Evolutionary conservation across 345 rosid genomes (phyloP), one percentile per base, ranked within the genome.

Genomic region (Bretschneidera sinensis): DNA sequence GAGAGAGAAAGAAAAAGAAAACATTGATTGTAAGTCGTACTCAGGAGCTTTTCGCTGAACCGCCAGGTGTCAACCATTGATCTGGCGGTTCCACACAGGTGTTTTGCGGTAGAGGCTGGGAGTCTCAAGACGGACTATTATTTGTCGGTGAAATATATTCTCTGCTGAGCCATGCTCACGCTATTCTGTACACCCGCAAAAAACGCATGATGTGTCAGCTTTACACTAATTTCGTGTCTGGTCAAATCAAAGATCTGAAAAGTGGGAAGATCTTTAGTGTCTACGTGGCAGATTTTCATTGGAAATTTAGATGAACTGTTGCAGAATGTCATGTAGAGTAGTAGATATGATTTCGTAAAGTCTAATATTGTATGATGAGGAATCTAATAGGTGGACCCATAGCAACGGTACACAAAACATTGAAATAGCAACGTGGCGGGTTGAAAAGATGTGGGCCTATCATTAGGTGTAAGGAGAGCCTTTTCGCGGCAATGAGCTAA

Each of bases 1-100:
- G 23, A 31, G 20, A 31, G 25, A 55, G 28, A 17, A 24, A 34
- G n/a, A 15, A 23, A 48, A 18, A 17, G 7, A 28, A 34, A 33
- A 55, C 24, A 58, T 59, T 53, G 64, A 64, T 59, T 64, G 23
- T 16, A 51, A 48, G 72, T 71, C 73, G 63, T 48, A 56, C 48
- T 56, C 65, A 10, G 17, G 22, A 0, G 18, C 64, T 71, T 67
- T 67, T 68, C 24, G 19, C 2, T n/a, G 62, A 11, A n/a, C 18
- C 17, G 59, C 76, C 73, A 64, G 73, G 73, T 71, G 71, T 71
- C 65, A n/a, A 6, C 28, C 15, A 1, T 21, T 34, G 20, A 33
- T 45, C 35, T 39, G 49, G 43, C 56, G 23, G 18, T 65, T 47
- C 54, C 60, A 20, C 54, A 59, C 57, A 51, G 67, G 51, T 54